These are phyloP conservation scores for Scenedesmus sp. DNA, from an alignment of 163 green algal species.

Conservation along the genomic window DNA sequence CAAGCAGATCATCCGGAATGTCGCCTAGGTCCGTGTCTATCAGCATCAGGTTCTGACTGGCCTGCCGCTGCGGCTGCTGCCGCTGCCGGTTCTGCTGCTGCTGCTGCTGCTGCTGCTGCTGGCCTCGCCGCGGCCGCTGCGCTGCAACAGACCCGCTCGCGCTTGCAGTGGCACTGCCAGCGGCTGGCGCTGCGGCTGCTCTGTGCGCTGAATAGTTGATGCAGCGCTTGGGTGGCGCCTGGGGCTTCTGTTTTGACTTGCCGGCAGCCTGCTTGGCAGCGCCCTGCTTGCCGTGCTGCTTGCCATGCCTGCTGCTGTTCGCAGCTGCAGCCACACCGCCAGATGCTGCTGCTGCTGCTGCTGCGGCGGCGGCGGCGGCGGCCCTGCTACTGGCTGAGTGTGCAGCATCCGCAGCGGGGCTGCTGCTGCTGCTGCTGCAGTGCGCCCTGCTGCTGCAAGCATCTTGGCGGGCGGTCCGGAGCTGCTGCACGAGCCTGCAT, in stretches of 20 bases:
- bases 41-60: background rate
- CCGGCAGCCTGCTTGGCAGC: background rate
- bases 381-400: background rate
- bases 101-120: conserved; percentile 33
- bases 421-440: background rate
- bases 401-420: background rate
- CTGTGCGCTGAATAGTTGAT: background rate
- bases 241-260: background rate
- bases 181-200: background rate
- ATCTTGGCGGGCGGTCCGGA: conserved; percentile 10
- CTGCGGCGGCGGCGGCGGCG: conserved; percentile 37
- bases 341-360: background rate
- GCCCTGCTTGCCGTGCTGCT: too few species aligned
- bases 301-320: background rate
- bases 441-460: conserved; percentile 1
- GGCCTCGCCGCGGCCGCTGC: background rate
- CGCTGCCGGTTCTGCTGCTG: background rate
- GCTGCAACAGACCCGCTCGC: background rate
- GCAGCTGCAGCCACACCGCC: background rate
- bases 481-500: background rate
- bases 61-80: background rate
- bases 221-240: conserved; percentile 8
- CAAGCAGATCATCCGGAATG: conserved; percentile 38
- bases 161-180: background rate
- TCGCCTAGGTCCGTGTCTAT: conserved; percentile 39